These are phyloP conservation scores for Moesziomyces antarcticus DNA, from an alignment of 1,284 basidiomycete genomes.

Conservation along the genomic window DNA sequence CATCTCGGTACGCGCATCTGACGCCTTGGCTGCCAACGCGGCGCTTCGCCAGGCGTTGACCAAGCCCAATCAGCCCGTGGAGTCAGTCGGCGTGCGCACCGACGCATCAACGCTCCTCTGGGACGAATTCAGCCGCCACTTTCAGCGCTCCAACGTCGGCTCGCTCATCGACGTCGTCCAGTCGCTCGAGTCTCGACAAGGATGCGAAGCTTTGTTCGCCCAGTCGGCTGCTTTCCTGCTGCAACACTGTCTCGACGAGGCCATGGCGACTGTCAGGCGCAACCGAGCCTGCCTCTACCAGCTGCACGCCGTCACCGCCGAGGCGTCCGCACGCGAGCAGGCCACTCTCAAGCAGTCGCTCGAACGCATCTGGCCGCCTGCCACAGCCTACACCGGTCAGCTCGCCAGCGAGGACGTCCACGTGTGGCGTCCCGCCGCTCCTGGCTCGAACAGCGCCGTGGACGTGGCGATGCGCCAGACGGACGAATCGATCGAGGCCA, in stretches of 20 bases:
- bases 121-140: conserved; percentile 38
- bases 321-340: conserved; percentile 16
- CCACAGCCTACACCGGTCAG: conserved; percentile 24
- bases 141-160: conserved; percentile 42
- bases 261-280: conserved; percentile 22
- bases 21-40: conserved; percentile 30
- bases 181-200: conserved; percentile 10
- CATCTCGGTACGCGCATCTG: conserved; percentile 20
- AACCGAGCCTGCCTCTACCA: conserved; percentile 20
- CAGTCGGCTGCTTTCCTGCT: conserved; percentile 38
- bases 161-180: conserved; percentile 21
- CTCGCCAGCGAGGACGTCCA: conserved; percentile 26
- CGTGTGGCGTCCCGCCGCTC: conserved; percentile 27
- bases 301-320: conserved; percentile 23
- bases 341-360: conserved; percentile 23
- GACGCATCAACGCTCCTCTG: conserved; percentile 14
- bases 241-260: conserved; percentile 42
- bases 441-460: conserved; percentile 30
- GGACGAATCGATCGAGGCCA: conserved; percentile 36
- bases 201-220: conserved; percentile 11
- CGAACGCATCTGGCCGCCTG: conserved; percentile 42
- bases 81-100: background rate
- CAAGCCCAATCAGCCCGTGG: conserved; percentile 5
- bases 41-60: conserved; percentile 35
- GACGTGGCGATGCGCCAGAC: conserved; percentile 33